Evolutionary conservation across 2,329 filamentous ascomycete genomes (phyloP).

Genomic region (Cladophialophora psammophila): DNA sequence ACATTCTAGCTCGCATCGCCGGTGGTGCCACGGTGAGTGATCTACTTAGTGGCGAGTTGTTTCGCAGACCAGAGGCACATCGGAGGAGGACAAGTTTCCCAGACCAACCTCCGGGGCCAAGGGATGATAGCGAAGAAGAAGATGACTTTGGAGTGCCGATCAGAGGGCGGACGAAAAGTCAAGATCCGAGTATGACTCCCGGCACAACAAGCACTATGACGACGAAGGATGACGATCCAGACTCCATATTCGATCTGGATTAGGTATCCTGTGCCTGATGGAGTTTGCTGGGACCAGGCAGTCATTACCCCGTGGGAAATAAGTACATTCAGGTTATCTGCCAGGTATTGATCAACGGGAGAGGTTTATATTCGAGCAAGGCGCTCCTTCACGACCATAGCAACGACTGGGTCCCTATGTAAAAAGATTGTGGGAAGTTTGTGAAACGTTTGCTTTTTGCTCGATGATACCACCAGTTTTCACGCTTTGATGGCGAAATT

Average conservation of each 20-base stretch:
- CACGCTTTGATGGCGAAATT: background rate
- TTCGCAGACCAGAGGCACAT: conserved; percentile 36
- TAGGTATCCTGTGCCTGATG: conserved; percentile 18
- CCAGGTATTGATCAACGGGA: conserved; percentile 1
- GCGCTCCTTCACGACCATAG: background rate
- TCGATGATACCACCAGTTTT: conserved; percentile 9
- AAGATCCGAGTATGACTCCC: background rate
- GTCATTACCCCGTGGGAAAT: background rate
- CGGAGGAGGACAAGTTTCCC: conserved; percentile 32
- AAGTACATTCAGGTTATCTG: background rate
- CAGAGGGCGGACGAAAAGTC: conserved; percentile 28
- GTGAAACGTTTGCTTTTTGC: background rate
- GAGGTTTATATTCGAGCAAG: conserved; percentile 10
- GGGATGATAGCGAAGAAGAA: conserved; percentile 40
- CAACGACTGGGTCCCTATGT: conserved; percentile 7
- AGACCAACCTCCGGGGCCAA: conserved; percentile 31
- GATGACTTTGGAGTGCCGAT: conserved; percentile 52
- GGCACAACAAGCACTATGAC: background rate
- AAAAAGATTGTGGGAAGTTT: conserved; percentile 1
- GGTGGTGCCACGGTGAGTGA: conserved; percentile 50
- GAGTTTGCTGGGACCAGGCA: background rate
- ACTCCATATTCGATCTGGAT: conserved; percentile 38
- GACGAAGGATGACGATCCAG: conserved; percentile 25
- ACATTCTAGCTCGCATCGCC: conserved; percentile 78
- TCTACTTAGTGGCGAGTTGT: conserved; percentile 39